Percentiles rank a stretch among this genome's conserved stretches.
Evolutionary conservation across 2,329 filamentous ascomycete genomes (phyloP).

Genomic region (Aspergillus hiratsukae): DNA sequence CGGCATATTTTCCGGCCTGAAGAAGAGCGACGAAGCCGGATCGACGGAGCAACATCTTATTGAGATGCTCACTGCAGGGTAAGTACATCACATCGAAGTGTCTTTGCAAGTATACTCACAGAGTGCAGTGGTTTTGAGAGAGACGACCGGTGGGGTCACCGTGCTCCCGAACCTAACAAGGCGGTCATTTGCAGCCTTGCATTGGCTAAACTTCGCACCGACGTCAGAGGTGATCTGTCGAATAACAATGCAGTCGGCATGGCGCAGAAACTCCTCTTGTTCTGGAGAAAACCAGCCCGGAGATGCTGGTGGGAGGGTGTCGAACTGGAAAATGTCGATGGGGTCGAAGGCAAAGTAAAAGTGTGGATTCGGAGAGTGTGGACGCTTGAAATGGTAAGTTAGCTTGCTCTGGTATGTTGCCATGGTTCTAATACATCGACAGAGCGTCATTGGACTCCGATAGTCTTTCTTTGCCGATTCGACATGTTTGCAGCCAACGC

Average conservation of each 20-base stretch:
- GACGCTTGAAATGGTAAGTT: constrained; percentile 85
- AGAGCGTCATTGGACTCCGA: constrained; percentile 82
- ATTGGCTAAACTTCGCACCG: constrained; percentile 84
- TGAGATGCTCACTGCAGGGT: constrained; percentile 99
- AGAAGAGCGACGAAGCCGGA: constrained; percentile 91
- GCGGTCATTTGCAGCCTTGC: constrained; percentile 97
- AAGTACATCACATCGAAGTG: constrained; percentile 36
- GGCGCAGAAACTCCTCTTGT: constrained; percentile 95
- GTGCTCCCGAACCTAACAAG: constrained; percentile 96
- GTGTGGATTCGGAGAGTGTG: constrained; percentile 98
- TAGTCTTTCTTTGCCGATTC: constrained; percentile 17
- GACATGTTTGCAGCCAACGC: constrained; percentile 15
- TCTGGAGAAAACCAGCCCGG: constrained; percentile 95
- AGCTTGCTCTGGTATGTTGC: neutral
- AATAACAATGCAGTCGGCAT: constrained; percentile 82
- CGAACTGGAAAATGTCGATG: constrained; percentile 82
- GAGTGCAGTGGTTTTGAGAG: constrained; percentile 81
- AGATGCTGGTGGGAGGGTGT: constrained; percentile 99
- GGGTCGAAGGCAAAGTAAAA: constrained; percentile 86
- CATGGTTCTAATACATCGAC: constrained; percentile 16
- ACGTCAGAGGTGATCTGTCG: constrained; percentile 72
- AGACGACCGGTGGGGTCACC: constrained; percentile 91
- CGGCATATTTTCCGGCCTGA: constrained; percentile 92
- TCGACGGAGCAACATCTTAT: constrained; percentile 98
- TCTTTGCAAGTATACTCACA: neutral